Base-by-base conservation (phyloP, 2,329 filamentous ascomycete species). In the Penicillium verrucosum region DNA sequence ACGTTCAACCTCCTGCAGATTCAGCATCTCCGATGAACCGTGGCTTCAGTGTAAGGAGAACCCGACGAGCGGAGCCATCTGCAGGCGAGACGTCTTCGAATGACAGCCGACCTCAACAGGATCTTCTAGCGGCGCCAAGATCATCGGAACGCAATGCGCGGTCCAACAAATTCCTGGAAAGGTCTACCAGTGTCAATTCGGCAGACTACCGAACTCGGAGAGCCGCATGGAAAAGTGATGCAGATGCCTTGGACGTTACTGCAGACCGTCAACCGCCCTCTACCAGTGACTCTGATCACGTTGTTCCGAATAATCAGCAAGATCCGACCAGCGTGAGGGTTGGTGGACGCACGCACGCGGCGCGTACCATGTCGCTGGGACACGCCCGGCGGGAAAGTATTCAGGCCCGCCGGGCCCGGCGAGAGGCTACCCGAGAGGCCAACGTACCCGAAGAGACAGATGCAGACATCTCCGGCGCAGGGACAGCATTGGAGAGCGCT, bases 391-490 rank as follows among this genome's bases (percentile, higher is more conserved):
- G 90, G 58, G 93, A 97, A 72, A 96, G 92, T 72, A 96, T 97
- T 53, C 93, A 97, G 75, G 90, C 89, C 44, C 85, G 93, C 55
- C 85, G 93, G 51, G 83, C 87, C 54, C 84, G 85, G 51, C 83
- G 90, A 65, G 90, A 92, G 64, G 88, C 89, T 56, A 81, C 83
- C 14, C 83, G 85, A 53, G 87, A 91, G 60, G 85, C 87, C 21
- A 89, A 94, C 65, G 88, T 97, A 2, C 89, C 89, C 0, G 93
- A 97, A 72, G 94, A 97, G 76, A 96, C 92, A 0, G 91, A 96
- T 68, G 84, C 87, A 47, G 92, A 97, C 56, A 77, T 90, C 27
- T 84, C 82, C 18, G 79, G 77, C n/a, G 77, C 77, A 38, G 77
- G 79, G 1, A 80, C 82, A 56, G 79, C 76, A 27, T 70, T 80